Conservation (phyloP, 164 flowering plant genomes). For the Aristolochia fimbriata region DNA sequence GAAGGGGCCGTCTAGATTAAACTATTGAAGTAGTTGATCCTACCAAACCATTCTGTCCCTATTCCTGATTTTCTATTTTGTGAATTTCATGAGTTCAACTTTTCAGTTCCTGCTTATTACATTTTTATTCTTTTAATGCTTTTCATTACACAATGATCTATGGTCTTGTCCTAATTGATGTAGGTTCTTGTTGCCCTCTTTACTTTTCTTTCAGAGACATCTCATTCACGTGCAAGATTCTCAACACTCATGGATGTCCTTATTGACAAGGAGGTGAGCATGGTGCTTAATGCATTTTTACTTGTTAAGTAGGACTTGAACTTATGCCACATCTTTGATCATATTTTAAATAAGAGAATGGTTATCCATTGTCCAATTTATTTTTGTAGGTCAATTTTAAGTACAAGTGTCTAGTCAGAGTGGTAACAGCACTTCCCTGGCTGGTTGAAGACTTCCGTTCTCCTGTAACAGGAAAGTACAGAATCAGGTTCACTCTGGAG, state of each 20-base stretch:
- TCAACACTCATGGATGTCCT: conserved; percentile 51
- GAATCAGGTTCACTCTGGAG: conserved; percentile 9
- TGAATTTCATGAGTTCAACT: background rate
- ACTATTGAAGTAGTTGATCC: too few relatives aligned
- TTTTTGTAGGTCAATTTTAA: conserved; percentile 40
- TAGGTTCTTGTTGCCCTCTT: background rate
- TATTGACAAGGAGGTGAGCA: conserved; percentile 37
- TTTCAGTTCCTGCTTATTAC: background rate
- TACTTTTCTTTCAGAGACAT: conserved; percentile 10
- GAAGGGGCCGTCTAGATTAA: too few relatives aligned
- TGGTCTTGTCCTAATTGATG: background rate
- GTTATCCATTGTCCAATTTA: background rate
- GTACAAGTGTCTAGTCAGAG: conserved; percentile 56
- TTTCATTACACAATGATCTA: background rate
- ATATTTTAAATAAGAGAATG: background rate
- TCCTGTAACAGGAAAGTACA: conserved; percentile 3
- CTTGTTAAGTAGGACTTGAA: background rate
- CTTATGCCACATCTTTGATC: background rate
- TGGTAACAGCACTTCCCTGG: conserved; percentile 44
- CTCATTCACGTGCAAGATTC: conserved; percentile 20
- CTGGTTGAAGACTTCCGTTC: conserved; percentile 30
- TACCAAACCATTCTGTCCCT: too few relatives aligned
- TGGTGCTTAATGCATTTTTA: background rate
- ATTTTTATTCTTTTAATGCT: background rate
- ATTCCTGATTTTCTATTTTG: background rate